Base-by-base conservation (phyloP, 805 yeast species). In the Yamadazyma insecticola region DNA sequence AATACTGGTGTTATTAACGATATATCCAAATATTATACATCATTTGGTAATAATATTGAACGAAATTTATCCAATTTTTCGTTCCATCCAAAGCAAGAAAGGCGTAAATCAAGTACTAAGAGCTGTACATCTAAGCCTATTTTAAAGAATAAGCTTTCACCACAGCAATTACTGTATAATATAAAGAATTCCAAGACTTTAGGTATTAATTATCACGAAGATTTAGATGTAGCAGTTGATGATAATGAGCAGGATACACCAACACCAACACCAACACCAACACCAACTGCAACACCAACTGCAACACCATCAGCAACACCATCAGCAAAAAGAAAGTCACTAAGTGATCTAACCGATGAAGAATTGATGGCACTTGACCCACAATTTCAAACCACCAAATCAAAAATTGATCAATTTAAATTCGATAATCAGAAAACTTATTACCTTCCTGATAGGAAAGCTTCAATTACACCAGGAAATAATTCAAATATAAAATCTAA, bases 321-420 rank as follows among this genome's bases (percentile, higher is more conserved):
- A 7, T 24, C 17, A 22, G 24, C 13, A 10, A 28, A 43, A n/a
- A 22, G 73, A 33, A 70, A 72, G 41, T 65, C 72, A 27, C 67
- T 69, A 41, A 60, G 68, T 20, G 74, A 61, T 11, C 67, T 74
- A 76, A 60, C 77, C 11, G 63, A 70, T 46, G 75, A 70, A 35
- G 79, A 74, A 48, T 55, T 74, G 35, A 48, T 73, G 52, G 74
- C 72, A 9, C 53, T 74, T 38, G 81, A 74, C 48, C 67, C 73
- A 2, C 79, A 74, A 42, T 74, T 60, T 47, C 36, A 35, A n/a
- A 45, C 46, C 6, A 50, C 65, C 4, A 56, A 61, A 33, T 48
- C 61, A 16, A 60, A 70, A 39, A 48, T 72, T 32, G 64, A 63
- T 31, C 51, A 56, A 30, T 72, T 68, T 51, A 63, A 63, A 35